Conservation (phyloP, 108 stramenopile species). For the Nitzschia palea region DNA sequence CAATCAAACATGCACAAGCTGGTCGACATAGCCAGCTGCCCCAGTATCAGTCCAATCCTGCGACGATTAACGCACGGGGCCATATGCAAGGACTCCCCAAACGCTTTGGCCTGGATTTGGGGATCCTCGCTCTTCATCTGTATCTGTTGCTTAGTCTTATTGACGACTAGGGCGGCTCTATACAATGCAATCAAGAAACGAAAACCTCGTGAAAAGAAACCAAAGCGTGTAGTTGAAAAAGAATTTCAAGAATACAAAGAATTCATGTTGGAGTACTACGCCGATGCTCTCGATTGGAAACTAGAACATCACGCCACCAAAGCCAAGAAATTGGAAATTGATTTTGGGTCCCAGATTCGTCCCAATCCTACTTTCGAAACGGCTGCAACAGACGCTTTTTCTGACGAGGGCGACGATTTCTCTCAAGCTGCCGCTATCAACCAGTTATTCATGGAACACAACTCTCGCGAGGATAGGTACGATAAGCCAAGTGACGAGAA, state of each 20-base stretch:
- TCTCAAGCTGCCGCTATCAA: background rate
- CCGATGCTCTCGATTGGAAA: slow-evolving; percentile 36
- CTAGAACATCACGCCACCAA: background rate
- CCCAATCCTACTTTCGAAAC: slow-evolving; percentile 32
- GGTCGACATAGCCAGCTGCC: slow-evolving; percentile 26
- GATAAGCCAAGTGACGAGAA: slow-evolving; percentile 11
- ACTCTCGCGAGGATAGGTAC: background rate
- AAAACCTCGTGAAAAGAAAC: slow-evolving; percentile 28
- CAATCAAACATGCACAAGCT: slow-evolving; percentile 12
- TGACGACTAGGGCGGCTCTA: slow-evolving; percentile 46
- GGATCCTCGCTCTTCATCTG: slow-evolving; percentile 22
- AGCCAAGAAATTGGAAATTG: slow-evolving; percentile 1
- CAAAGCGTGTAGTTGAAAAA: slow-evolving; percentile 32
- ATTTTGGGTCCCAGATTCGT: slow-evolving; percentile 8
- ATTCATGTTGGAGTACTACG: slow-evolving; percentile 49
- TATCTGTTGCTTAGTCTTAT: slow-evolving; percentile 36
- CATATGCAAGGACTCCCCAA: slow-evolving; percentile 36
- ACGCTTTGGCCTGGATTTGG: slow-evolving; percentile 37
- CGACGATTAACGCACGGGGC: slow-evolving; percentile 32
- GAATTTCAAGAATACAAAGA: slow-evolving; percentile 50
- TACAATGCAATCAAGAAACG: slow-evolving; percentile 36
- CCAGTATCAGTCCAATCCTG: slow-evolving; percentile 36
- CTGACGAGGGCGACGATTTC: background rate
- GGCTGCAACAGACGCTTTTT: background rate
- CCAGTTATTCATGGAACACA: background rate